Base-by-base conservation (phyloP, 371 early-diverging fungal genomes). In the Rozella allomycis region DNA sequence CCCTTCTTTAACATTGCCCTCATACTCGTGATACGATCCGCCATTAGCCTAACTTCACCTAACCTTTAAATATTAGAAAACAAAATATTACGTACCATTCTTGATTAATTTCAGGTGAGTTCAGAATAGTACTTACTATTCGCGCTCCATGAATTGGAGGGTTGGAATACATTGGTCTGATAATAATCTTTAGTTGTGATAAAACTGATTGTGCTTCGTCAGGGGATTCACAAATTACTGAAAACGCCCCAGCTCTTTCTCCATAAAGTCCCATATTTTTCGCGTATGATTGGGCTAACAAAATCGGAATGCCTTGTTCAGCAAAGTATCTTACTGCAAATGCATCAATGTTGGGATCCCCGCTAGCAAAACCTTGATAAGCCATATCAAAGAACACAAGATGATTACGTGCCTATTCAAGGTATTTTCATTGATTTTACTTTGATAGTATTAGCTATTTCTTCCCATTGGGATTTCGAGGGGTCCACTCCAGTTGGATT, bases 221-320 rank as follows among this genome's bases (percentile, higher is more conserved):
- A n/a, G 58, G 46, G 35, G 66, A 69, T 20, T 59, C 66, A 37
- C 74, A 68, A 21, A 85, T 78, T 32, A 90, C 46, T 16, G 80
- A 78, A 66, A 94, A 83, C n/a, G 84, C 60, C 37, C 96, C 96
- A 20, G 78, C 83, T 56, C 96, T 85, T 34, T 94, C 93, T 52
- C 88, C 93, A 52, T 96, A 96, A 27, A 93, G 69, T 41, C 96
- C 96, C 77, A 96, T 77, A 70, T 96, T 96, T 71, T 96, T 96
- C 59, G 96, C 84, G 52, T 83, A 96, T 20, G 78, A 76, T 69
- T 96, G 93, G 12, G 87, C 64, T 34, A 91, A 65, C n/a, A 78
- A 65, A 21, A 91, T 58, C 17, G 60, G 52, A 48, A 74, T 72
- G 13, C 79, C 85, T 23, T 77, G 67, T 20, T 45, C 54, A 17